Base-by-base conservation (phyloP, 371 early-diverging fungal genomes). In the Mucor plumbeus region DNA sequence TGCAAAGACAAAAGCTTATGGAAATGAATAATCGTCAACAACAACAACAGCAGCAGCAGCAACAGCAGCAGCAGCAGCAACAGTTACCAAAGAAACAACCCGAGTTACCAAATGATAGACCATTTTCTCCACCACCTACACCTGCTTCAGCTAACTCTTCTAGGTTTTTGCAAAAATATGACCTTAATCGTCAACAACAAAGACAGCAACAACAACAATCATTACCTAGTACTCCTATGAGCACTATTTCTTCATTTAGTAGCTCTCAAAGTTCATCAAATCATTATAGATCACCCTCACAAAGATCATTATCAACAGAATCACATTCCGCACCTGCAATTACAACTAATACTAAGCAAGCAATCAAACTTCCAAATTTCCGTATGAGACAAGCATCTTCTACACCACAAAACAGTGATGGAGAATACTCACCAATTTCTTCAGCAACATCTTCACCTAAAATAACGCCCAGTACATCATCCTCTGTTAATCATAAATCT, bases 1-100 rank as follows among this genome's bases (percentile, higher is more conserved):
- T 80, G 65, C 81, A 76, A 56, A 50, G 64, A 64, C 63, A 73
- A 43, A 68, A 71, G 58, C 63, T 70, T 47, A 31, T 68, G 26
- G 66, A 71, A 38, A 55, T 34, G 15, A 39, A 63, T 13, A 36
- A 54, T 6, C 9, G 40, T 6, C 63, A 50, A 44, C 47, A 47
- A n/a, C n/a, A n/a, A n/a, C n/a, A n/a, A n/a, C n/a, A n/a, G 5
- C 60, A 60, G 36, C 47, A 62, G 9, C 58, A 62, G 26, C 60
- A 59, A n/a, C 48, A 65, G 36, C n/a, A n/a, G 5, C 60, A 60
- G 36, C 47, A 62, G 9, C 58, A 62, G 26, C 60, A 59, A n/a
- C 48, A 65, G 36, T 48, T 19, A 21, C 61, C 13, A 34, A 43
- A 35, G 26, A 54, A 35, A 33, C 59, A 59, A 14, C 65, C 41